Evolutionary conservation across 768 basidiomycete genomes (phyloP).

Genomic region (Floccularia luteovirens): DNA sequence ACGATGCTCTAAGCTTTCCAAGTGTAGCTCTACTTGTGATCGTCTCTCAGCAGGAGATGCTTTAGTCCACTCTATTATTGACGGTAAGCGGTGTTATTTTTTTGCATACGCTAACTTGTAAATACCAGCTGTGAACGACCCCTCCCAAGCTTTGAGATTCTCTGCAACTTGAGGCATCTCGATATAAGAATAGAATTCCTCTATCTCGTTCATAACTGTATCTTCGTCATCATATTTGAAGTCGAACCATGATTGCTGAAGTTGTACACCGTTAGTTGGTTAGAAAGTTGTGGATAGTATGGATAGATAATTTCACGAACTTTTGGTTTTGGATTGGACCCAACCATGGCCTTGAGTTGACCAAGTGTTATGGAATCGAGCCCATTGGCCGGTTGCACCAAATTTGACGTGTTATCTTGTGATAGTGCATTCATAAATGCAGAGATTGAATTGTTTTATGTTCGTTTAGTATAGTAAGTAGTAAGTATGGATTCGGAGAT

Average conservation of each 20-base stretch:
- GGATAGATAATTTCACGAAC: constrained; percentile 23
- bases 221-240: constrained; percentile 96
- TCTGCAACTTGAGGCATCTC: constrained; percentile 89
- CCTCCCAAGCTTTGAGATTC: constrained; percentile 83
- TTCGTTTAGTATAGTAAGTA: too few species aligned
- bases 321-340: constrained; percentile 68
- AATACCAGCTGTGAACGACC: constrained; percentile 69
- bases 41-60: constrained; percentile 53
- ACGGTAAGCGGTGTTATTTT: background rate
- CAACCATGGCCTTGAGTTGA: constrained; percentile 71
- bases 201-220: constrained; percentile 91
- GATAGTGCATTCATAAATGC: background rate
- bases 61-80: constrained; percentile 65
- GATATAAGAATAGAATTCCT: constrained; percentile 97
- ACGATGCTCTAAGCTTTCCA: constrained; percentile 84
- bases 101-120: constrained; percentile 4
- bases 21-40: constrained; percentile 68
- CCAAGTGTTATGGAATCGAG: constrained; percentile 76
- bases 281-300: background rate
- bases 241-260: constrained; percentile 81
- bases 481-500: too few species aligned
- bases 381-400: constrained; percentile 30
- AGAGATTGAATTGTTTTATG: too few species aligned
- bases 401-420: background rate
- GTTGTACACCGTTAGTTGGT: constrained; percentile 5